Evolutionary conservation across 2,329 filamentous ascomycete genomes (phyloP).

Genomic region (Penicillium decumbens): DNA sequence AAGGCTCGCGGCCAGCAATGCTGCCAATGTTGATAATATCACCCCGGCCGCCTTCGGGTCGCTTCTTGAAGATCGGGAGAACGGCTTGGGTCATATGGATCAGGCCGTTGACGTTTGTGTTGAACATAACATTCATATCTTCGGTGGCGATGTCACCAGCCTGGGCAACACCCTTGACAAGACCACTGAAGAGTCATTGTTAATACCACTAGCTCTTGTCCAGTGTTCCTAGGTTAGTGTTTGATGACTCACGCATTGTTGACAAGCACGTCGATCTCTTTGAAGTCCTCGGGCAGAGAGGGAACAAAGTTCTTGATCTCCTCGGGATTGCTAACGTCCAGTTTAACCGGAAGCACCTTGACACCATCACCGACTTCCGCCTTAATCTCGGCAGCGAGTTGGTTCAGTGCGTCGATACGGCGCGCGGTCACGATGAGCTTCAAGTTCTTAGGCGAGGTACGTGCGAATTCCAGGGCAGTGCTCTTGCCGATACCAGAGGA

Average conservation of each 20-base stretch:
- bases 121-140: constrained; percentile 83
- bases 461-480: constrained; percentile 83
- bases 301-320: constrained; percentile 69
- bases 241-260: constrained; percentile 93
- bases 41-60: constrained; percentile 66
- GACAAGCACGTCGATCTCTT: constrained; percentile 79
- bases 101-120: constrained; percentile 88
- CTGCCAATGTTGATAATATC: constrained; percentile 96
- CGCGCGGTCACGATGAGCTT: constrained; percentile 87
- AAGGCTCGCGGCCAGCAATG: constrained; percentile 84
- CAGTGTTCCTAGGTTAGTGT: constrained; percentile 27
- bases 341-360: constrained; percentile 72
- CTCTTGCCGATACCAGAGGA: constrained; percentile 80
- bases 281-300: constrained; percentile 73
- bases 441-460: constrained; percentile 71
- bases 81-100: constrained; percentile 96
- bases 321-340: constrained; percentile 78
- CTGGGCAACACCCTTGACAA: constrained; percentile 82
- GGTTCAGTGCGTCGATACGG: constrained; percentile 69
- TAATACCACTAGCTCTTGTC: neutral
- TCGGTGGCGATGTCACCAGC: constrained; percentile 76
- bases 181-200: constrained; percentile 54
- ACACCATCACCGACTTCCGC: constrained; percentile 74
- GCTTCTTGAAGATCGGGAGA: constrained; percentile 71
- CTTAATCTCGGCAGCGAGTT: constrained; percentile 71